phyloP scores from a whole-genome alignment of 225 moss, liverwort and hornwort genomes.

The Pleurozium schreberi region DNA sequence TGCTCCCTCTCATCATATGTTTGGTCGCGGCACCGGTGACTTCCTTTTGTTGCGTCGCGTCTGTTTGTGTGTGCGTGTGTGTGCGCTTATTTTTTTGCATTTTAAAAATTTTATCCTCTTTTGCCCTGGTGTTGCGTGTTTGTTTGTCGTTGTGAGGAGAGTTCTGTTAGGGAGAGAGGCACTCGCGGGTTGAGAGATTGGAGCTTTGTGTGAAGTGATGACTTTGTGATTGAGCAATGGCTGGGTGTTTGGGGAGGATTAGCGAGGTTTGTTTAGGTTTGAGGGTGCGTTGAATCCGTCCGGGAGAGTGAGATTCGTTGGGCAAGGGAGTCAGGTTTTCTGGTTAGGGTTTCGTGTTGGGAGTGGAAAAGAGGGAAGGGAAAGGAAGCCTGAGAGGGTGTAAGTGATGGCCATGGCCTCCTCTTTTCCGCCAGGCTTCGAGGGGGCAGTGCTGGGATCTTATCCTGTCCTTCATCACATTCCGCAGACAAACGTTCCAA shows the following conservation, averaged over 20 bases:
- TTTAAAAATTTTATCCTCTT: not conserved
- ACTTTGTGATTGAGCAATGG: not conserved
- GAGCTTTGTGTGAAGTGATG: not conserved
- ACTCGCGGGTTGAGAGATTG: not conserved
- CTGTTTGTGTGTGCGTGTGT: not conserved
- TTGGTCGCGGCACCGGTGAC: not conserved
- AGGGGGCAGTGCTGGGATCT: constrained; percentile 8
- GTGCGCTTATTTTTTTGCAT: not conserved
- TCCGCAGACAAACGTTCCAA: constrained; percentile 4
- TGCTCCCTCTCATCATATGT: not conserved
- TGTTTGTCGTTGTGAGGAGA: not conserved
- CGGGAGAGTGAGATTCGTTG: not conserved
- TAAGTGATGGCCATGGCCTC: constrained; percentile 20
- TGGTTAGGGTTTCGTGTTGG: constrained; percentile 15
- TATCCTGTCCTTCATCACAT: constrained; percentile 1
- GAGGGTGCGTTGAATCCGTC: not conserved
- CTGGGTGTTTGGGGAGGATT: not conserved
- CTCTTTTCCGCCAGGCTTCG: constrained; percentile 49
- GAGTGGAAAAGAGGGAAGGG: not conserved
- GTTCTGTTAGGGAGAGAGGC: not conserved
- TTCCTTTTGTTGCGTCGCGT: not conserved
- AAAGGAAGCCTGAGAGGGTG: not conserved
- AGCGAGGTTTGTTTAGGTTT: not conserved
- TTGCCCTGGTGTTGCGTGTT: not conserved
- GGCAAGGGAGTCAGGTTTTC: not conserved